Evolutionary conservation across 1,284 basidiomycete species (phyloP).

Genomic region (Ceratobasidium sp.): DNA sequence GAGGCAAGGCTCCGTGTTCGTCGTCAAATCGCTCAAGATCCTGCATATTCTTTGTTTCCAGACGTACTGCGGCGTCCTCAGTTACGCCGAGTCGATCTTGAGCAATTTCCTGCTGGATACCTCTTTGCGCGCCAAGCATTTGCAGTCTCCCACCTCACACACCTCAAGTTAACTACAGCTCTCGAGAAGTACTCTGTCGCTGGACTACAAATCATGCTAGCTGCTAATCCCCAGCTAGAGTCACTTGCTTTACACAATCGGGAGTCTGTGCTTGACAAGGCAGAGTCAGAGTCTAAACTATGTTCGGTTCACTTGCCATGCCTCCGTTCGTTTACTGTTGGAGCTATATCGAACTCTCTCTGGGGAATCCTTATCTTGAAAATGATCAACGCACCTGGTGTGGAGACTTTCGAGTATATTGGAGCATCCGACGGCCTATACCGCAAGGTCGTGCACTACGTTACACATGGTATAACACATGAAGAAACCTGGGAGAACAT

Average conservation of each 20-base stretch:
- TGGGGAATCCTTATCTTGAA: not conserved
- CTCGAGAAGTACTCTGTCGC: not conserved
- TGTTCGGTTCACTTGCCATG: not conserved
- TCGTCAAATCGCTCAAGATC: not conserved
- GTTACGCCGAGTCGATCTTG: slow-evolving; percentile 2
- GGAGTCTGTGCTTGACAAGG: not conserved
- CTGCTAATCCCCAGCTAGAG: slow-evolving; percentile 4
- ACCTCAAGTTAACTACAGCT: not conserved
- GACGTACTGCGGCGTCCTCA: not conserved
- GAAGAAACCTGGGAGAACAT: not conserved
- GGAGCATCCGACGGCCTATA: not conserved
- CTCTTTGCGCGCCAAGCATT: not conserved
- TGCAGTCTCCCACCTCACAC: not conserved
- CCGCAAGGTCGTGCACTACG: not conserved
- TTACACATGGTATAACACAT: not conserved
- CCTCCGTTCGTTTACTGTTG: slow-evolving; percentile 2
- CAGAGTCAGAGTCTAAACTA: not conserved
- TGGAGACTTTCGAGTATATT: slow-evolving; percentile 6
- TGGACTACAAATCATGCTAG: not conserved
- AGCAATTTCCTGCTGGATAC: not conserved
- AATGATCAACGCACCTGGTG: slow-evolving; percentile 13
- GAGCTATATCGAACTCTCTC: not conserved
- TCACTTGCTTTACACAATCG: not conserved
- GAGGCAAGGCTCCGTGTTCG: no score
- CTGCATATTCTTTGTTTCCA: not conserved